Evolutionary conservation across 2,329 filamentous ascomycete species (phyloP).

Genomic region (Nemania sp.): DNA sequence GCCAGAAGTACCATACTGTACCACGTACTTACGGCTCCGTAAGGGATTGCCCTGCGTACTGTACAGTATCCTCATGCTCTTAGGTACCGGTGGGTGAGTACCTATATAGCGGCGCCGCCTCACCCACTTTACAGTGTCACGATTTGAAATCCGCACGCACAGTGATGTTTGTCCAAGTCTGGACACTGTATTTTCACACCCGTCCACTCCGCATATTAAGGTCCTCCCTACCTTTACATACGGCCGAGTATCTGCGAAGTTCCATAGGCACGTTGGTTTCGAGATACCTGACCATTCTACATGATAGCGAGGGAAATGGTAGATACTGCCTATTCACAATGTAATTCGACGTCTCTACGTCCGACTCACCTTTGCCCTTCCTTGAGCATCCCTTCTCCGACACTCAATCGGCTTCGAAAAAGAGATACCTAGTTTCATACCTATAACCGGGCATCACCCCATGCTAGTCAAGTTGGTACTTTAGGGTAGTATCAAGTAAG

Average conservation of each 20-base stretch:
- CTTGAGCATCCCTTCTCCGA: slow-evolving; percentile 4
- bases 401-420: neutral
- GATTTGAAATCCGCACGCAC: slow-evolving; percentile 21
- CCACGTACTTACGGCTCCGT: slow-evolving; percentile 15
- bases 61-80: neutral
- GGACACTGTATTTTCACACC: slow-evolving; percentile 21
- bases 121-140: slow-evolving; percentile 21
- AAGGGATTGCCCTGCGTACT: neutral
- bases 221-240: too few relatives aligned
- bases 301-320: too few relatives aligned
- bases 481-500: slow-evolving; percentile 18
- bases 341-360: neutral
- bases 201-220: too few relatives aligned
- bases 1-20: slow-evolving; percentile 24
- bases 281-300: neutral
- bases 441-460: slow-evolving; percentile 2
- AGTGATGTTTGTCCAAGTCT: slow-evolving; percentile 1
- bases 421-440: neutral
- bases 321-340: too few relatives aligned
- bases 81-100: neutral
- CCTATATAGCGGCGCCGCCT: neutral
- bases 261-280: neutral
- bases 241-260: too few relatives aligned
- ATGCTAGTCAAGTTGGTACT: slow-evolving; percentile 12
- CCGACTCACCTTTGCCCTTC: slow-evolving; percentile 1